These are phyloP conservation scores for Barnettozyma hawaiiensis DNA, from an alignment of 1,139 yeast species.

Conservation along the genomic window DNA sequence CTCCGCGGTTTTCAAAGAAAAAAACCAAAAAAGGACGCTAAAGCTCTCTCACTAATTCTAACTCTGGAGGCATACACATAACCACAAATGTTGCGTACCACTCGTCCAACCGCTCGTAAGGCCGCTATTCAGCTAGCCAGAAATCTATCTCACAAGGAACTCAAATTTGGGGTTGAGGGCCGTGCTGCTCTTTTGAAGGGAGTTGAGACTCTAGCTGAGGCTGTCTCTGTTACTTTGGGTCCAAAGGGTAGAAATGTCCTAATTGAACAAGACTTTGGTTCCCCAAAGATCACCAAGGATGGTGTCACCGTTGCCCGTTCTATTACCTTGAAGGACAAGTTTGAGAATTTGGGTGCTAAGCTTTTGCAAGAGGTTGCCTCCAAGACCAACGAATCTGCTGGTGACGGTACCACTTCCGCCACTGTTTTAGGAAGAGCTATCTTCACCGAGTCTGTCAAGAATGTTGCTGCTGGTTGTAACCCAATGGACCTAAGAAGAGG, in stretches of 20 bases:
- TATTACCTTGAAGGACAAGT: constrained; percentile 81
- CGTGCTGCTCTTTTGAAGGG: constrained; percentile 95
- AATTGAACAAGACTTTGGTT: constrained; percentile 94
- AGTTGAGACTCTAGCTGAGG: constrained; percentile 94
- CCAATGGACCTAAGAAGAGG: constrained; percentile 99
- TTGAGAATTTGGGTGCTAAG: constrained; percentile 95
- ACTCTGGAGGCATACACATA: background rate
- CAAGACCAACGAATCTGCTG: constrained; percentile 97
- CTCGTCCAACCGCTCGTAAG: constrained; percentile 43
- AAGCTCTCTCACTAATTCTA: background rate
- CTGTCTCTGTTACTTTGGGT: constrained; percentile 94
- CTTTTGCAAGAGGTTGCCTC: constrained; percentile 96
- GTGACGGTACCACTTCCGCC: constrained; percentile 99
- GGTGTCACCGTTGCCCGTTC: constrained; percentile 98
- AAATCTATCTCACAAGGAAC: constrained; percentile 81
- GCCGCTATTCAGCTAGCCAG: constrained; percentile 43
- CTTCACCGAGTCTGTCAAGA: constrained; percentile 95
- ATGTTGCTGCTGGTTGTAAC: constrained; percentile 99
- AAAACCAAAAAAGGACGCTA: too few relatives aligned
- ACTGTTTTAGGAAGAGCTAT: constrained; percentile 96
- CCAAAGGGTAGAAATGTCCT: constrained; percentile 98
- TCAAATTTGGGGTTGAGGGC: constrained; percentile 97
- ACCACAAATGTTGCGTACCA: constrained; percentile 50
- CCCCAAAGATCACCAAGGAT: constrained; percentile 98
- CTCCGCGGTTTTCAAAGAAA: background rate